phyloP scores from a whole-genome alignment of 2,329 filamentous ascomycete genomes.

The Beauveria sp. region DNA sequence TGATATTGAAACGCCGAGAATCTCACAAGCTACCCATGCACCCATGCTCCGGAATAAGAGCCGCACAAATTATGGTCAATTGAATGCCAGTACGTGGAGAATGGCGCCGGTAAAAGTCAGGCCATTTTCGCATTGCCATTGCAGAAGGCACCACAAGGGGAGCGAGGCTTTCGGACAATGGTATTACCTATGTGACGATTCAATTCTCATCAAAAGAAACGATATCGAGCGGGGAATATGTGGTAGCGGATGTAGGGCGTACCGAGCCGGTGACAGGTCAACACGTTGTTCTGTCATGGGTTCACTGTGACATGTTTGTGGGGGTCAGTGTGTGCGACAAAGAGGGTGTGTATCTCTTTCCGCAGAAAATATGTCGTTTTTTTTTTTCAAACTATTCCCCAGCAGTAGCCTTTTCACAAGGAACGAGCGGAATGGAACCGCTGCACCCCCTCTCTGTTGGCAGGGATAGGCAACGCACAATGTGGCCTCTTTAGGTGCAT shows the following conservation, averaged over 20 bases:
- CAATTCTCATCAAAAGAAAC: not conserved
- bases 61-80: not conserved
- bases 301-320: not conserved
- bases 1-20: not conserved
- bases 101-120: constrained; percentile 1
- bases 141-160: not conserved
- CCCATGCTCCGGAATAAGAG: not conserved
- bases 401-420: constrained; percentile 1
- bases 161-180: not conserved
- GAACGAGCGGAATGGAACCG: not conserved
- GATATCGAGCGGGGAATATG: not conserved
- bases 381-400: not conserved
- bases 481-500: not conserved
- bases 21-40: not conserved
- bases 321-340: not conserved
- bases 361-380: not conserved
- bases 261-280: constrained; percentile 6
- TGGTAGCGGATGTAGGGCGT: not conserved
- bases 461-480: not conserved
- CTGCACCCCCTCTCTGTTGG: not conserved
- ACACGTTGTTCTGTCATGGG: not conserved
- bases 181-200: not conserved
- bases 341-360: not conserved
- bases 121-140: constrained; percentile 1
- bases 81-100: not conserved